phyloP scores from a whole-genome alignment of 1,139 yeast species.

The Candida sp. region DNA sequence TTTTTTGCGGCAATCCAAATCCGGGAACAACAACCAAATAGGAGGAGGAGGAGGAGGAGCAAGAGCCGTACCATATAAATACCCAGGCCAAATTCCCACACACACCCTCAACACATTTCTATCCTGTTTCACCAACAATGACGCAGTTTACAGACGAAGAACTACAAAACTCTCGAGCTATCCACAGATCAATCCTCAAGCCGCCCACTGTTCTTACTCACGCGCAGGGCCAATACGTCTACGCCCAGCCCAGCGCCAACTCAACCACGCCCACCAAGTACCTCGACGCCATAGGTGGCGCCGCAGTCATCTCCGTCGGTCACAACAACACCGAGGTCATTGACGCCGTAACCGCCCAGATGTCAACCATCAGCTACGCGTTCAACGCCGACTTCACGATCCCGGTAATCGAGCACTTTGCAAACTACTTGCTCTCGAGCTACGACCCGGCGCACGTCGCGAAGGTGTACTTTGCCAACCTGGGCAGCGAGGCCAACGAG shows the following conservation, averaged over 20 bases:
- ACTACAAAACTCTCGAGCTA: not conserved
- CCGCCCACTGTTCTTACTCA: not conserved
- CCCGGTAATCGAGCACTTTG: constrained; percentile 14
- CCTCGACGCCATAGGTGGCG: not conserved
- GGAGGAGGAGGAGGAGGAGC: too few species aligned
- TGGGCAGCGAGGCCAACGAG: constrained; percentile 23
- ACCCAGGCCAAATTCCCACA: not conserved
- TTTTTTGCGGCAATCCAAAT: constrained; percentile 2
- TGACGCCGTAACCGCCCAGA: constrained; percentile 21
- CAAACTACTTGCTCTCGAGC: constrained; percentile 9
- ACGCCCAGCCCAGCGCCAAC: not conserved
- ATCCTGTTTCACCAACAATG: not conserved
- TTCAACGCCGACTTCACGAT: constrained; percentile 14
- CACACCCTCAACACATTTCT: too few species aligned
- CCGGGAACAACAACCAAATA: not conserved
- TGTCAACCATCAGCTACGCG: constrained; percentile 15
- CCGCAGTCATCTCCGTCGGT: constrained; percentile 31
- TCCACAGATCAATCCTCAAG: not conserved
- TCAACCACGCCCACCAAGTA: not conserved
- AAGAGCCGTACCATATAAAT: too few species aligned
- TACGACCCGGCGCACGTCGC: constrained; percentile 8
- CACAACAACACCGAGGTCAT: constrained; percentile 30
- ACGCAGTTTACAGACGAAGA: not conserved
- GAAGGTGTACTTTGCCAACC: constrained; percentile 15
- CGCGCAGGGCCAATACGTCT: not conserved